Evolutionary conservation across 352 stramenopile species (phyloP), one percentile per base, ranked within the genome.

Genomic region (Pythium coloratum): DNA sequence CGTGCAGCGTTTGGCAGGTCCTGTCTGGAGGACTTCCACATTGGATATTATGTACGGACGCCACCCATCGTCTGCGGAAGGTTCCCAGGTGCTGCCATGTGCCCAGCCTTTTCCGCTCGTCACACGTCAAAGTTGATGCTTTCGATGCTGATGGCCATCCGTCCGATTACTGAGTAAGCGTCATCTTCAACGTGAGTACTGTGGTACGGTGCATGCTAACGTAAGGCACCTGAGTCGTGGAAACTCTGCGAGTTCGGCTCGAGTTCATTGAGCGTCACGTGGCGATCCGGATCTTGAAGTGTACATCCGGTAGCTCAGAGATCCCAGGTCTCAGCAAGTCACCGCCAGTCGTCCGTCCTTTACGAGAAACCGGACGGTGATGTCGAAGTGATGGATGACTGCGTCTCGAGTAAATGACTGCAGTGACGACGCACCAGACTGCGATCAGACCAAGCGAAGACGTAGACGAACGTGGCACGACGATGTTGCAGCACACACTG

Each of bases 281-380:
- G 46, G 46, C 18, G 24, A 32, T 53, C n/a, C 46, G 46, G 46
- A 53, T 53, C n/a, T 53, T 53, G 46, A 53, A 53, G 46, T 13
- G 46, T 0, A 6, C 46, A 53, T 5, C 13, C 9, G 46, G 20
- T 53, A 53, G 9, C 46, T 53, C 18, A 53, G 46, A 53, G 46
- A 53, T 53, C 46, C 46, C 46, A 53, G 46, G 46, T 53, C 46
- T 53, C 46, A 53, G 46, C 18, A 8, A 18, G n/a, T 30, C 46
- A 53, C 46, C 20, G 46, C 46, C 46, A 53, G 14, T 32, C 18
- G 24, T 14, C 18, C 30, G 14, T 12, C 46, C 20, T 53, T 28
- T 44, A 18, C 12, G 38, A 16, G 10, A 44, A 16, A 14, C 38
- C 12, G 38, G 38, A 44, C 38, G 12, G 16, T 5, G 9, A 44